These are phyloP conservation scores for Takakia lepidozioides DNA, from an alignment of 225 moss, liverwort and hornwort species.

Conservation along the genomic window DNA sequence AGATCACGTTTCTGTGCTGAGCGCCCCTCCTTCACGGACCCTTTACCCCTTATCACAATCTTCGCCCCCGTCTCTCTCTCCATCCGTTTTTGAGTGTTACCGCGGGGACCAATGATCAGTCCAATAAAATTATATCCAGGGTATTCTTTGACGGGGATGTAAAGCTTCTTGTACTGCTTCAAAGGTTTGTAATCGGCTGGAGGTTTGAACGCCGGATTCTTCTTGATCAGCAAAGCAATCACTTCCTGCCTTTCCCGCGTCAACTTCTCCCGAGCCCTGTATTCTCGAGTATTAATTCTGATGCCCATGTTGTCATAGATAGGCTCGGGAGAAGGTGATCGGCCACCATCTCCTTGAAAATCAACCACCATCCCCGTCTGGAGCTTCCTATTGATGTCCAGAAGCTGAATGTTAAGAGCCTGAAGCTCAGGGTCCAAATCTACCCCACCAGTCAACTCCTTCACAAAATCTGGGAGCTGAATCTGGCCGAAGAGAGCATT, in stretches of 20 bases:
- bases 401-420: slow-evolving; percentile 93
- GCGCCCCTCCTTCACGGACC: slow-evolving; percentile 94
- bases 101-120: slow-evolving; percentile 93
- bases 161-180: slow-evolving; percentile 94
- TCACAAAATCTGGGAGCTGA: slow-evolving; percentile 96
- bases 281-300: slow-evolving; percentile 95
- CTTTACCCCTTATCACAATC: slow-evolving; percentile 96
- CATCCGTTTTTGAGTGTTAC: slow-evolving; percentile 99
- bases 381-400: slow-evolving; percentile 93
- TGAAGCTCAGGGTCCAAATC: slow-evolving; percentile 96
- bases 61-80: slow-evolving; percentile 98
- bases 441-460: slow-evolving; percentile 93
- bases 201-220: slow-evolving; percentile 97
- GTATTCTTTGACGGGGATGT: slow-evolving; percentile 96
- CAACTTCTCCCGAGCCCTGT: slow-evolving; percentile 92
- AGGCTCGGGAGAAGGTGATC: slow-evolving; percentile 96
- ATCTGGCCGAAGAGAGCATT: slow-evolving; percentile 77
- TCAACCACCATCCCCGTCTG: slow-evolving; percentile 95
- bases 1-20: slow-evolving; percentile 95
- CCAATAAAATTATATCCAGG: slow-evolving; percentile 99
- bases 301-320: slow-evolving; percentile 99
- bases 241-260: slow-evolving; percentile 98
- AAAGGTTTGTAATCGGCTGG: slow-evolving; percentile 97
- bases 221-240: slow-evolving; percentile 98
- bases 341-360: slow-evolving; percentile 71